phyloP scores from a whole-genome alignment of 495 filamentous ascomycete genomes.

The Xylaria scruposa region DNA sequence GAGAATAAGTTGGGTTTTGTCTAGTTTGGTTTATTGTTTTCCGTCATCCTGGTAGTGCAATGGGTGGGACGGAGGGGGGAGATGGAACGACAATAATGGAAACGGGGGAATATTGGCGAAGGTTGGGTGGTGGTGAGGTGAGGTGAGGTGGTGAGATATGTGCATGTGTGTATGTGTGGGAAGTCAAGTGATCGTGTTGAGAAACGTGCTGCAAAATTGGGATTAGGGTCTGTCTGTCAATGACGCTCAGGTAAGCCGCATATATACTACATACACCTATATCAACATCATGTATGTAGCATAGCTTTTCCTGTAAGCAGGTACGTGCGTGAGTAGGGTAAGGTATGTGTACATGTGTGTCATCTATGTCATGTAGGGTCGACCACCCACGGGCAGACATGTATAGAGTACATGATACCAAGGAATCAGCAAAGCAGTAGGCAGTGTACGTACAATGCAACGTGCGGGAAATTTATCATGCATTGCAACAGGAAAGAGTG shows the following conservation, averaged over 20 bases:
- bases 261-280: not conserved
- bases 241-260: not conserved
- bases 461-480: not conserved
- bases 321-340: too few species aligned
- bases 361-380: not conserved
- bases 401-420: not conserved
- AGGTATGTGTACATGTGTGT: not conserved
- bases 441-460: not conserved
- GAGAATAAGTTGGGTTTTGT: too few species aligned
- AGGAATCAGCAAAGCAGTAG: not conserved
- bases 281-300: too few species aligned
- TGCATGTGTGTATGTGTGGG: not conserved
- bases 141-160: not conserved
- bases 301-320: not conserved
- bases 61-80: not conserved
- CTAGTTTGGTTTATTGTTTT: too few species aligned
- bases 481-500: not conserved
- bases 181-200: not conserved
- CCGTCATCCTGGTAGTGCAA: too few species aligned
- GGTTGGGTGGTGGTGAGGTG: not conserved
- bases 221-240: not conserved
- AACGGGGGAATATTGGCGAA: not conserved
- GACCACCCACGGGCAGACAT: not conserved
- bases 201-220: not conserved
- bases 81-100: not conserved